These are phyloP conservation scores for Huntiella moniliformis DNA, from an alignment of 2,329 filamentous ascomycete genomes.

Conservation along the genomic window DNA sequence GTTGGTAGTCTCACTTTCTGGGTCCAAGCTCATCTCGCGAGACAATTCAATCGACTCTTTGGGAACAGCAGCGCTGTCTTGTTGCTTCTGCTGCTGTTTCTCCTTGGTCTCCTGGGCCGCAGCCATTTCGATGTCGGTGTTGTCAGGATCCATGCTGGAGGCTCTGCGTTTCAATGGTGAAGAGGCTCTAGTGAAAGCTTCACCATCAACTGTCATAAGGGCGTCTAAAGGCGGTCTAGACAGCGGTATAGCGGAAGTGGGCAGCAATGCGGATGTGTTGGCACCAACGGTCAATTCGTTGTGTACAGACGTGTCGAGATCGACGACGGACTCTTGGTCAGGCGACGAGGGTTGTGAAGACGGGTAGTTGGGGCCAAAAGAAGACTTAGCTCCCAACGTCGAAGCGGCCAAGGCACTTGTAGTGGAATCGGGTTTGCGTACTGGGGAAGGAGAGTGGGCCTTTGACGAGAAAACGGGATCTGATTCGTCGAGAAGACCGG, in stretches of 20 bases:
- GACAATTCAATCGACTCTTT: conserved; percentile 3
- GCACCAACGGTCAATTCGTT: conserved; percentile 21
- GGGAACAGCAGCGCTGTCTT: not conserved
- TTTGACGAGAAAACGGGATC: conserved; percentile 2
- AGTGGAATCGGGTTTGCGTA: not conserved
- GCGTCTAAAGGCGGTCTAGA: conserved; percentile 22
- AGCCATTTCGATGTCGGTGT: conserved; percentile 16
- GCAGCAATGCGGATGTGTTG: conserved; percentile 15
- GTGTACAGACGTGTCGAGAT: conserved; percentile 37
- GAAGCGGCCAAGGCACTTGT: not conserved
- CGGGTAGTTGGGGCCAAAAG: conserved; percentile 21
- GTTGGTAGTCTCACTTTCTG: conserved; percentile 5
- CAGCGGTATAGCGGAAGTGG: conserved; percentile 23
- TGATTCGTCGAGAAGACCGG: conserved; percentile 3
- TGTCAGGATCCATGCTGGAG: conserved; percentile 39
- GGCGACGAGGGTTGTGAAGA: conserved; percentile 37
- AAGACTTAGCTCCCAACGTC: not conserved
- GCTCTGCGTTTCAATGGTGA: conserved; percentile 46
- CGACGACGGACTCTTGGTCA: conserved; percentile 30
- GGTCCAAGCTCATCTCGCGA: conserved; percentile 11
- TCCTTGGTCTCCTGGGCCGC: conserved; percentile 8
- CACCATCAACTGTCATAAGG: conserved; percentile 22
- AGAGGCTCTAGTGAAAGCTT: conserved; percentile 40
- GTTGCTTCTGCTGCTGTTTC: conserved; percentile 8
- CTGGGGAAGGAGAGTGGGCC: conserved; percentile 5